phyloP scores from a whole-genome alignment of 257 asterid species.

The Solanum gandarillasii region DNA sequence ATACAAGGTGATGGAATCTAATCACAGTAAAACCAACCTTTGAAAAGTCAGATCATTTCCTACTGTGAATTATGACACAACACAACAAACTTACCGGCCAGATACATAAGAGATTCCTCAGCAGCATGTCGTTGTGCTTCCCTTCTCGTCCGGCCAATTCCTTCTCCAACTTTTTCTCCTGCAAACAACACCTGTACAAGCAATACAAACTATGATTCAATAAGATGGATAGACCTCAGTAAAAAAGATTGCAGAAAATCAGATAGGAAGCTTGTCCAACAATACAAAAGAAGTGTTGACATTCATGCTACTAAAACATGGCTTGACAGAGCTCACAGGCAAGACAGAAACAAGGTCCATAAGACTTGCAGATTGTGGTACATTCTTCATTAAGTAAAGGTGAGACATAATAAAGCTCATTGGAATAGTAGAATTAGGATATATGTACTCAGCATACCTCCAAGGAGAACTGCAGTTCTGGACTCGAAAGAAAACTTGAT shows the following conservation, averaged over 20 bases:
- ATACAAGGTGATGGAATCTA: neutral
- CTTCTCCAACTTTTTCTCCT: conserved; percentile 84
- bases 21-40: neutral
- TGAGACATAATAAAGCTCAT: neutral
- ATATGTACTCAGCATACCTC: conserved; percentile 38
- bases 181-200: conserved; percentile 70
- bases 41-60: neutral
- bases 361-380: neutral
- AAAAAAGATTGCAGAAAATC: neutral
- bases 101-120: conserved; percentile 60
- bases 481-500: conserved; percentile 36
- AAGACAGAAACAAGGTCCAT: neutral
- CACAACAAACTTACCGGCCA: conserved; percentile 57
- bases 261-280: neutral
- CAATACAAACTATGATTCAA: conserved; percentile 6
- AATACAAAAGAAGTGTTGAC: neutral
- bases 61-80: neutral
- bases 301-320: neutral
- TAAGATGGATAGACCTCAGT: neutral
- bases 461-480: conserved; percentile 47
- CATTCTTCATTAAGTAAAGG: neutral
- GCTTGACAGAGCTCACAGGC: neutral
- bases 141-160: conserved; percentile 81
- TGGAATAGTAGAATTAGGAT: neutral
- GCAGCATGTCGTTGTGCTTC: conserved; percentile 83